Evolutionary conservation across 1,139 yeast genomes (phyloP), one percentile per base, ranked within the genome.

Genomic region (Pichia sorboxylosa): DNA sequence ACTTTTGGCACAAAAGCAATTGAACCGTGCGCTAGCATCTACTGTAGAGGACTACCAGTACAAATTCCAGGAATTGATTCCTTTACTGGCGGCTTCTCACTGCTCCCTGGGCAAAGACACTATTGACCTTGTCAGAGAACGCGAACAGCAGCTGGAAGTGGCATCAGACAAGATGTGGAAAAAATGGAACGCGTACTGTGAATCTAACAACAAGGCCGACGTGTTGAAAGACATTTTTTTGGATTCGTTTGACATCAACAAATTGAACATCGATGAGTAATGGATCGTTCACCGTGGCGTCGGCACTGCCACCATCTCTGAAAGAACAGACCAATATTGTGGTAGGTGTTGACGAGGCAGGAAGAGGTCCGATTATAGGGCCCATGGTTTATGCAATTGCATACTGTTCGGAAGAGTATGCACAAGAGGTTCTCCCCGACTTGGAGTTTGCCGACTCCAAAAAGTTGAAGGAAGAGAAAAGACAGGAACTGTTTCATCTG

Each of bases 341-440:
- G 2, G 56, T 90, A 11, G 98, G 98, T 4, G 94, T 90, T 2
- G 98, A 90, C 53, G 99, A 90, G 54, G 98, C 99, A 0, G 98
- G 99, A 0, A 66, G 99, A 43, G 99, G 99, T 0, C 98, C 99
- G 0, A 96, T 92, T 0, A 51, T 90, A 33, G 93, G 98, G 0
- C 94, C 97, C 1, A 92, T 90, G 98, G 98, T 92, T 1, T 90
- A 90, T 48, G 94, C 94, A 2, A 63, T 84, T 3, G 75, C 93
- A 3, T 90, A 84, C 51, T 77, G 94, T 44, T 58, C 75, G 13
- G 64, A 65, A 31, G 51, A 58, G 2, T 83, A 72, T 48, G 76
- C 71, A 34, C 42, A 51, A 0, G 50, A 54, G 6, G 14, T 23
- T 3, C 55, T 76, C 35, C 71, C 80, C 33, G 58, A 65, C 24